Evolutionary conservation across 176 grass and related monocot genomes (phyloP).

Genomic region (Ananas comosus): DNA sequence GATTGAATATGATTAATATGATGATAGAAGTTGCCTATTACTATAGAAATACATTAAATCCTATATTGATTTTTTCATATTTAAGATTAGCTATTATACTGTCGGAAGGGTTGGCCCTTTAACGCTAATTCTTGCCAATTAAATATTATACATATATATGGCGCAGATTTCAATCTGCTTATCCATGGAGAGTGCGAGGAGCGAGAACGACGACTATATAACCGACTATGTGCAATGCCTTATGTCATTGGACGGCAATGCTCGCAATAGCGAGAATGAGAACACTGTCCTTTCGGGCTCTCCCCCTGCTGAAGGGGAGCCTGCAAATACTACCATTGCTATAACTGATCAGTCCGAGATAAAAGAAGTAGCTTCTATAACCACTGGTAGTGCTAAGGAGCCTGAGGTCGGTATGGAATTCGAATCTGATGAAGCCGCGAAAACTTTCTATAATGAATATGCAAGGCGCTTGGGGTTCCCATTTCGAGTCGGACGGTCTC

Average conservation of each 20-base stretch:
- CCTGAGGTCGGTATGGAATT: slow-evolving; percentile 62
- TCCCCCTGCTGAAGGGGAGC: slow-evolving; percentile 18
- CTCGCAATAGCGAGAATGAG: slow-evolving; percentile 28
- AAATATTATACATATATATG: not conserved
- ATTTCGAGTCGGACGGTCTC: slow-evolving; percentile 71
- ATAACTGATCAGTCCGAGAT: slow-evolving; percentile 5
- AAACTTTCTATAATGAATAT: slow-evolving; percentile 82
- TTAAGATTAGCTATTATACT: too few species aligned
- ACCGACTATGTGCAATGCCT: slow-evolving; percentile 78
- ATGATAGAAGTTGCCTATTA: not conserved
- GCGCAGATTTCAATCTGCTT: not conserved
- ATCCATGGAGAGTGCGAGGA: slow-evolving; percentile 42
- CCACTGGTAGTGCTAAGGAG: slow-evolving; percentile 29
- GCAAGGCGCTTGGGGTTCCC: slow-evolving; percentile 60
- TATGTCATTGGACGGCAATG: slow-evolving; percentile 75
- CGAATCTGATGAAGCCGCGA: slow-evolving; percentile 66
- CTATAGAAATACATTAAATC: not conserved
- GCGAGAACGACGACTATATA: slow-evolving; percentile 52
- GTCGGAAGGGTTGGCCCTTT: not conserved
- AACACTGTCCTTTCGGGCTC: slow-evolving; percentile 24
- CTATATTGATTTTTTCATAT: too few species aligned
- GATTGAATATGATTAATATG: not conserved
- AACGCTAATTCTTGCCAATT: not conserved
- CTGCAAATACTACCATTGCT: slow-evolving; percentile 7
- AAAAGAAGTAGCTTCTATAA: slow-evolving; percentile 25